Percentiles rank a stretch among this genome's conserved stretches.
Conservation (phyloP, 2,329 filamentous ascomycete species). For the Arthrinium phaeospermum region DNA sequence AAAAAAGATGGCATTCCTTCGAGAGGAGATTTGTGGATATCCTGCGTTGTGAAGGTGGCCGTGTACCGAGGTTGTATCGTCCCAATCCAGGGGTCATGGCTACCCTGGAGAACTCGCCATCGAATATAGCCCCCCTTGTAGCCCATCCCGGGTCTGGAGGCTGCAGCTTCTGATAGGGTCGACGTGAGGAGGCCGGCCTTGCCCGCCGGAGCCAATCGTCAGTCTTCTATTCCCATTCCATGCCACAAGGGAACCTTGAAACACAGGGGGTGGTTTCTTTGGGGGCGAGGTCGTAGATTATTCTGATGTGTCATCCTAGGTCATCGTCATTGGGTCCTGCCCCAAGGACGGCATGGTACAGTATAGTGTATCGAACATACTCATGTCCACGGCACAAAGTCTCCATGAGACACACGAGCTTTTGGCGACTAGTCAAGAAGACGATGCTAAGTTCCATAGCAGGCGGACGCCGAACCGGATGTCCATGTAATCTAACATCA, state of each 20-base stretch:
- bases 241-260: background rate
- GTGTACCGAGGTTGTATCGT: background rate
- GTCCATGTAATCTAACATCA: too few relatives aligned
- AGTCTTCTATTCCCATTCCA: background rate
- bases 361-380: too few relatives aligned
- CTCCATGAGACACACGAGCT: too few relatives aligned
- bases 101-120: background rate
- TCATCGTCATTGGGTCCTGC: too few relatives aligned
- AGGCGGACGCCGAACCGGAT: too few relatives aligned
- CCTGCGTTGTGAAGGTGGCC: background rate
- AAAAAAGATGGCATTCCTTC: background rate
- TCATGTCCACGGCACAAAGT: too few relatives aligned
- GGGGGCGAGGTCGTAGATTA: background rate
- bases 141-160: background rate
- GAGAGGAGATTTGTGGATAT: background rate
- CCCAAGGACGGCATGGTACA: too few relatives aligned
- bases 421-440: too few relatives aligned
- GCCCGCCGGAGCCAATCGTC: background rate
- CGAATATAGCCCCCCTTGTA: background rate
- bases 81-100: background rate
- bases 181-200: background rate
- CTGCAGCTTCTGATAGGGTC: background rate
- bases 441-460: too few relatives aligned
- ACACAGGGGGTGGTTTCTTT: background rate
- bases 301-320: background rate